A percentile compares a stretch with the other conserved stretches of the same genome.
These are phyloP conservation scores for Boletus smithii DNA, from an alignment of 1,284 basidiomycete species.

Conservation along the genomic window DNA sequence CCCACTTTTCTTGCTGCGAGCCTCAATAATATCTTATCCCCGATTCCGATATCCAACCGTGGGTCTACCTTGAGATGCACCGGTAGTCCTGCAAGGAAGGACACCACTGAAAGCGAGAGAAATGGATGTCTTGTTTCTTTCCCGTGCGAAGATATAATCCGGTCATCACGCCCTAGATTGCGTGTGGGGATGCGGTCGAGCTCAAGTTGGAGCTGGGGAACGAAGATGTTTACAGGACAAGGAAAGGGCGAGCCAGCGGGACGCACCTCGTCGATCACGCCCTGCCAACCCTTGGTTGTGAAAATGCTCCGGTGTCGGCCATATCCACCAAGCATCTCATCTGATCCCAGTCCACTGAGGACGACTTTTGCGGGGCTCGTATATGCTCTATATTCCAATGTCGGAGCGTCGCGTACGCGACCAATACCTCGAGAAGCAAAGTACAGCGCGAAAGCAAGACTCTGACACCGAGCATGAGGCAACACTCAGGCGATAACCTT, in stretches of 20 bases:
- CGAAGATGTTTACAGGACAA: not conserved
- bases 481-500: not conserved
- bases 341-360: slow-evolving; percentile 90
- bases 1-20: slow-evolving; percentile 67
- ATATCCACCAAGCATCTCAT: slow-evolving; percentile 95
- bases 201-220: slow-evolving; percentile 81
- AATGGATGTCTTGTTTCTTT: slow-evolving; percentile 92
- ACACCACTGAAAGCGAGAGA: slow-evolving; percentile 75
- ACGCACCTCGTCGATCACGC: slow-evolving; percentile 75
- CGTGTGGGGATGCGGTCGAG: slow-evolving; percentile 86
- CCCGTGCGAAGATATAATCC: slow-evolving; percentile 83
- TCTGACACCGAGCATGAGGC: slow-evolving; percentile 45
- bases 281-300: slow-evolving; percentile 61
- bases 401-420: slow-evolving; percentile 38
- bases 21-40: slow-evolving; percentile 87
- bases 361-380: slow-evolving; percentile 77
- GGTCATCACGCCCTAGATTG: slow-evolving; percentile 93
- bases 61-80: slow-evolving; percentile 82
- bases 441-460: slow-evolving; percentile 87
- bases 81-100: slow-evolving; percentile 70
- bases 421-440: slow-evolving; percentile 87
- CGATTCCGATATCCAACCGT: slow-evolving; percentile 60
- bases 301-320: slow-evolving; percentile 84
- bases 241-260: not conserved
- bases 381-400: slow-evolving; percentile 49